A percentile compares a stretch with the other conserved stretches of the same genome.
phyloP scores from a whole-genome alignment of 768 basidiomycete genomes.

The Cystobasidium onofrii region DNA sequence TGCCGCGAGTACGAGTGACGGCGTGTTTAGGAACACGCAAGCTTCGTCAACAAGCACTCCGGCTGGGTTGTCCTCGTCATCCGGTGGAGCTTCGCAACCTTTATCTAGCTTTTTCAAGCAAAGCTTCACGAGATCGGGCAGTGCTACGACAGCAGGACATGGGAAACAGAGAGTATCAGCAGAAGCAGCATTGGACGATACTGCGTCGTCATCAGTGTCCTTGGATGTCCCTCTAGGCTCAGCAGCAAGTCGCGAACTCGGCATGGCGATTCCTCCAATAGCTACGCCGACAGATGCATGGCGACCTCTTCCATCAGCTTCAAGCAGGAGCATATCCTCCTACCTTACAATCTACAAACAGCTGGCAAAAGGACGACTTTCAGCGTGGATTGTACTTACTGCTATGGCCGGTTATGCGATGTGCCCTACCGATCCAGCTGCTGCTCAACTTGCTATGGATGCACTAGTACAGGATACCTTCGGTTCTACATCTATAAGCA shows the following conservation, averaged over 20 bases:
- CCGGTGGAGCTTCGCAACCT: background rate
- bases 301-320: slow-evolving; percentile 25
- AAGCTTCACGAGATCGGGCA: slow-evolving; percentile 12
- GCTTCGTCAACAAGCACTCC: background rate
- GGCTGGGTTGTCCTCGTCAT: background rate
- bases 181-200: background rate
- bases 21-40: background rate
- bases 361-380: slow-evolving; percentile 76
- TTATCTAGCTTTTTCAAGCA: slow-evolving; percentile 25
- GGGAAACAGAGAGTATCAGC: background rate
- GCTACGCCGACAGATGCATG: slow-evolving; percentile 25
- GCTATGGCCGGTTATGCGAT: slow-evolving; percentile 88
- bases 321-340: slow-evolving; percentile 49
- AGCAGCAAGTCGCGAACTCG: background rate
- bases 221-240: background rate
- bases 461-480: slow-evolving; percentile 39
- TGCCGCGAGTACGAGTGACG: slow-evolving; percentile 11
- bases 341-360: slow-evolving; percentile 62
- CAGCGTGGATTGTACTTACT: slow-evolving; percentile 72
- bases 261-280: slow-evolving; percentile 7
- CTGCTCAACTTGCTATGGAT: slow-evolving; percentile 38
- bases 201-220: background rate
- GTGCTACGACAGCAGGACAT: background rate
- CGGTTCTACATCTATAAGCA: background rate
- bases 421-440: slow-evolving; percentile 71